Evolutionary conservation across 768 basidiomycete genomes (phyloP).

Genomic region (Floccularia luteovirens): DNA sequence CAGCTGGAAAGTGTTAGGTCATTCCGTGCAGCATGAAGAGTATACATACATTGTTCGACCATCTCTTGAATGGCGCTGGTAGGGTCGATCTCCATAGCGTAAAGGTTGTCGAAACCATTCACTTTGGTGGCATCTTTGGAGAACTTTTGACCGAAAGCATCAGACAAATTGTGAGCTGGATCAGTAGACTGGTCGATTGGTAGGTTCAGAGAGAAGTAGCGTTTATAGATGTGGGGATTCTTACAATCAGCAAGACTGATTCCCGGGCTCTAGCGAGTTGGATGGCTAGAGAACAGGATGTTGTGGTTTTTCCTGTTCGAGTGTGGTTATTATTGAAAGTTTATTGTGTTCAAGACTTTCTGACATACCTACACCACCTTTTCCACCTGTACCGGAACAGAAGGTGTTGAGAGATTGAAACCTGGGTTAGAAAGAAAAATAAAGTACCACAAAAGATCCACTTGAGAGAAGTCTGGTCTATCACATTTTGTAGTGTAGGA

Average conservation of each 20-base stretch:
- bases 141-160: slow-evolving; percentile 98
- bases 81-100: slow-evolving; percentile 99
- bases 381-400: slow-evolving; percentile 61
- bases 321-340: neutral
- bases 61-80: slow-evolving; percentile 97
- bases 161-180: slow-evolving; percentile 98
- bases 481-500: slow-evolving; percentile 87
- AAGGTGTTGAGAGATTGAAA: slow-evolving; percentile 7
- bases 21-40: neutral
- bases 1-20: slow-evolving; percentile 39
- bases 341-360: neutral
- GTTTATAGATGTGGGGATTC: slow-evolving; percentile 17
- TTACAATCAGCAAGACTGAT: slow-evolving; percentile 93
- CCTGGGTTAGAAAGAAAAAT: slow-evolving; percentile 4
- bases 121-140: slow-evolving; percentile 98
- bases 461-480: slow-evolving; percentile 89
- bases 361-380: slow-evolving; percentile 91
- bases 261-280: slow-evolving; percentile 86
- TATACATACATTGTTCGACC: slow-evolving; percentile 84
- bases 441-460: slow-evolving; percentile 97
- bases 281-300: slow-evolving; percentile 95
- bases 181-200: slow-evolving; percentile 76
- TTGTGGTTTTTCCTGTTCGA: slow-evolving; percentile 87
- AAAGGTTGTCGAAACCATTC: slow-evolving; percentile 95
- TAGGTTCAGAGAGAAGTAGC: neutral